Evolutionary conservation across 2,329 filamentous ascomycete genomes (phyloP).

Genomic region (Epichloe aotearoae): DNA sequence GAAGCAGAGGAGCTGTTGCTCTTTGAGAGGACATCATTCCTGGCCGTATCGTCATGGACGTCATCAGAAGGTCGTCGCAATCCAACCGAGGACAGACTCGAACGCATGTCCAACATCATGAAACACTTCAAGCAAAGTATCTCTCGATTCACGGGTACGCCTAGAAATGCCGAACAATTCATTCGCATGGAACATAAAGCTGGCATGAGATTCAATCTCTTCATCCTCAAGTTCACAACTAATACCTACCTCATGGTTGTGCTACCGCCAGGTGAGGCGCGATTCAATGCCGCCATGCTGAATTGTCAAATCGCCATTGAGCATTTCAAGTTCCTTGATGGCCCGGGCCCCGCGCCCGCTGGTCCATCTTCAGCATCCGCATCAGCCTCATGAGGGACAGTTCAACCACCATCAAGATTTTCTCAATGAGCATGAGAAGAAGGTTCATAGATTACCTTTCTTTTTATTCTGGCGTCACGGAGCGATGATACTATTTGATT

Average conservation of each 20-base stretch:
- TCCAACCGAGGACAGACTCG: slow-evolving; percentile 83
- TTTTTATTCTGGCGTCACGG: slow-evolving; percentile 1
- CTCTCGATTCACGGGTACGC: slow-evolving; percentile 63
- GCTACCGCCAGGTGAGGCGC: slow-evolving; percentile 78
- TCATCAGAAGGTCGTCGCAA: slow-evolving; percentile 63
- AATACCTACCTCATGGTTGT: slow-evolving; percentile 95
- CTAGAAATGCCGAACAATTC: slow-evolving; percentile 72
- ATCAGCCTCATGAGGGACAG: background rate
- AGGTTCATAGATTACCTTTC: background rate
- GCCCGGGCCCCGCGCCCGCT: slow-evolving; percentile 19
- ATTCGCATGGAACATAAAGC: slow-evolving; percentile 71
- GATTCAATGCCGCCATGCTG: slow-evolving; percentile 80
- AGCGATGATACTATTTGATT: slow-evolving; percentile 3
- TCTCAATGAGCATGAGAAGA: background rate
- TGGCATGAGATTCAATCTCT: slow-evolving; percentile 70
- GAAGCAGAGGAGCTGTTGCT: slow-evolving; percentile 88
- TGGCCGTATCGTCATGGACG: slow-evolving; percentile 89
- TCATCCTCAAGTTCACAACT: slow-evolving; percentile 89
- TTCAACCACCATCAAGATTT: background rate
- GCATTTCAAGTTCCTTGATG: slow-evolving; percentile 60
- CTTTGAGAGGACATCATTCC: slow-evolving; percentile 90
- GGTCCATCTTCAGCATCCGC: slow-evolving; percentile 14
- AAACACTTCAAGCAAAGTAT: slow-evolving; percentile 92
- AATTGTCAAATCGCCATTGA: slow-evolving; percentile 80
- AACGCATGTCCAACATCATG: slow-evolving; percentile 90